Evolutionary conservation across 2,329 filamentous ascomycete genomes (phyloP).

Genomic region (Nothophoma quercina): DNA sequence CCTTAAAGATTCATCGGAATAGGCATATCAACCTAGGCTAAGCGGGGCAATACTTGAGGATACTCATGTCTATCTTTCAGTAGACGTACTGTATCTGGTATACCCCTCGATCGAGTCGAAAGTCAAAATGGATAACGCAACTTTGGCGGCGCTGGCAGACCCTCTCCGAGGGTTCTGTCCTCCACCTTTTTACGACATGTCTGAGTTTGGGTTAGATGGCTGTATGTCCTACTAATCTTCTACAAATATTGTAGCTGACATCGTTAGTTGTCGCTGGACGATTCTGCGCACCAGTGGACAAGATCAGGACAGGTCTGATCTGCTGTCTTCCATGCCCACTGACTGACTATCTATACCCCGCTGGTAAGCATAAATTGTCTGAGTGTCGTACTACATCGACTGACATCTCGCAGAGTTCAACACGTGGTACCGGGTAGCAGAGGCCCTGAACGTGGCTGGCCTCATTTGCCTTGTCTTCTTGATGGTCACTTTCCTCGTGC

Average conservation of each 20-base stretch:
- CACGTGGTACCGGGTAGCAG: slow-evolving; percentile 70
- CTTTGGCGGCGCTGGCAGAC: slow-evolving; percentile 26
- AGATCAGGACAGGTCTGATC: slow-evolving; percentile 57
- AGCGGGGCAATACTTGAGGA: slow-evolving; percentile 1
- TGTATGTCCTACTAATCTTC: slow-evolving; percentile 62
- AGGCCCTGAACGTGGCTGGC: slow-evolving; percentile 82
- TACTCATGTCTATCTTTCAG: slow-evolving; percentile 16
- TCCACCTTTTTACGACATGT: slow-evolving; percentile 72
- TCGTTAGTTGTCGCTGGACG: slow-evolving; percentile 61
- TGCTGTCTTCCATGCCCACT: slow-evolving; percentile 94
- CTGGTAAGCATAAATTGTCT: slow-evolving; percentile 54
- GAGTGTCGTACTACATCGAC: slow-evolving; percentile 14
- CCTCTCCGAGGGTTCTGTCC: slow-evolving; percentile 65
- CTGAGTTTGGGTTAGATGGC: slow-evolving; percentile 68
- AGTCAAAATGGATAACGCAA: slow-evolving; percentile 42
- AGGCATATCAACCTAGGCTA: background rate
- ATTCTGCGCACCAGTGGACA: slow-evolving; percentile 61
- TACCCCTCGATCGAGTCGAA: background rate
- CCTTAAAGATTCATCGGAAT: background rate
- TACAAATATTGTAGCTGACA: slow-evolving; percentile 39
- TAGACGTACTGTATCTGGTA: slow-evolving; percentile 21
- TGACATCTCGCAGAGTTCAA: slow-evolving; percentile 55
- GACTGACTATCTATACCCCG: slow-evolving; percentile 75
- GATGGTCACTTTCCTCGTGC: slow-evolving; percentile 76
- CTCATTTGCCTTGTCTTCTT: slow-evolving; percentile 77